A percentile compares a stretch with the other conserved stretches of the same genome.
phyloP scores from a whole-genome alignment of 2,329 filamentous ascomycete genomes.

The Fusarium chaquense region DNA sequence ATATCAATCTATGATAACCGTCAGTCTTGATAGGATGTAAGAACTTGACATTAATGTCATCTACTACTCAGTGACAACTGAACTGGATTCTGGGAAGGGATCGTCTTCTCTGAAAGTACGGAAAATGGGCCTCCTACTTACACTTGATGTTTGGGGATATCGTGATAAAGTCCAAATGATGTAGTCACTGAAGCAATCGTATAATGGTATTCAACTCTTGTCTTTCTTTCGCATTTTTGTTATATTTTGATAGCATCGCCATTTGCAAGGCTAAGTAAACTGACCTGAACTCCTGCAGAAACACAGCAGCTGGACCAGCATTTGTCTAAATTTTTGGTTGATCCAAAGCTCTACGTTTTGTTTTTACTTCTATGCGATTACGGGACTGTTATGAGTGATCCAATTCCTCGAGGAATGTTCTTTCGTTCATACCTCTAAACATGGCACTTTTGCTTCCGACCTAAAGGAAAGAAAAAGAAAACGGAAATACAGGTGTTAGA shows the following conservation, averaged over 20 bases:
- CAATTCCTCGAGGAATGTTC: constrained; percentile 25
- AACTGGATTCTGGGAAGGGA: not conserved
- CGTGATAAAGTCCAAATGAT: too few relatives aligned
- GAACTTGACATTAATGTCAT: not conserved
- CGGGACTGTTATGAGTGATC: constrained; percentile 20
- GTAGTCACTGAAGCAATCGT: not conserved
- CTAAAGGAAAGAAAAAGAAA: constrained; percentile 6
- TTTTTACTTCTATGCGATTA: constrained; percentile 36
- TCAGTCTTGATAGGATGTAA: not conserved
- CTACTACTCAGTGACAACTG: not conserved
- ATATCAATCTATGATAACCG: not conserved
- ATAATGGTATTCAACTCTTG: constrained; percentile 18
- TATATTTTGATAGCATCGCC: constrained; percentile 32
- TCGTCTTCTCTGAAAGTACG: not conserved
- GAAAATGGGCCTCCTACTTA: not conserved
- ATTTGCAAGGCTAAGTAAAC: constrained; percentile 37
- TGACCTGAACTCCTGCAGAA: constrained; percentile 12
- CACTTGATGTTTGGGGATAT: not conserved
- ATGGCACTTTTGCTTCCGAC: constrained; percentile 19
- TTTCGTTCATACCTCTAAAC: constrained; percentile 32
- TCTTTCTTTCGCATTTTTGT: constrained; percentile 4
- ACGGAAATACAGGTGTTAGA: constrained; percentile 22
- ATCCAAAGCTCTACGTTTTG: constrained; percentile 38
- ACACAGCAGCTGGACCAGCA: constrained; percentile 25
- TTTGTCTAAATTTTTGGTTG: constrained; percentile 39